Evolutionary conservation across 2,329 filamentous ascomycete genomes (phyloP).

Genomic region (Hortaea werneckii): DNA sequence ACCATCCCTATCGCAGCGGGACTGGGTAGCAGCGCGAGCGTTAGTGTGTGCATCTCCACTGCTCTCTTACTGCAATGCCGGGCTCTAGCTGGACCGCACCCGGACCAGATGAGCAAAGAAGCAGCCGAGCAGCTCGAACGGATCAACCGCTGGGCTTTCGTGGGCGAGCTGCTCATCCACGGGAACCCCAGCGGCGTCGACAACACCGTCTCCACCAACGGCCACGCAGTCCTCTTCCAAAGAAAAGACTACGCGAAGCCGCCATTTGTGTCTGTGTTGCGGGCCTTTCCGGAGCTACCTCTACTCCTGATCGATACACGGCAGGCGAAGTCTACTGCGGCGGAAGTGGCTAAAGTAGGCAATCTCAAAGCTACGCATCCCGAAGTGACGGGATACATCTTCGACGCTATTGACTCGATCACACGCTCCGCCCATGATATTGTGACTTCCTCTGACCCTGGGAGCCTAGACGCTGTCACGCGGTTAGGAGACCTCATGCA

Average conservation of each 20-base stretch:
- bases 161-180: slow-evolving; percentile 93
- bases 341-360: slow-evolving; percentile 79
- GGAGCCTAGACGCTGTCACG: slow-evolving; percentile 53
- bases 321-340: slow-evolving; percentile 73
- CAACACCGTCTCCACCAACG: slow-evolving; percentile 88
- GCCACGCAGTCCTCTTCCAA: slow-evolving; percentile 88
- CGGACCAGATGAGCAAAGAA: slow-evolving; percentile 79
- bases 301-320: slow-evolving; percentile 82
- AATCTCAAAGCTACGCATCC: slow-evolving; percentile 62
- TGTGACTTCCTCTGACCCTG: slow-evolving; percentile 42
- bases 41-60: slow-evolving; percentile 76
- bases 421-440: slow-evolving; percentile 48
- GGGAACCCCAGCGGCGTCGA: slow-evolving; percentile 94
- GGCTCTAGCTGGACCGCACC: slow-evolving; percentile 79
- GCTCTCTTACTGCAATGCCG: slow-evolving; percentile 75
- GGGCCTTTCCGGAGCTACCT: slow-evolving; percentile 84
- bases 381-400: slow-evolving; percentile 65
- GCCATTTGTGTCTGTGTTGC: slow-evolving; percentile 64
- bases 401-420: slow-evolving; percentile 75
- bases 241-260: slow-evolving; percentile 62
- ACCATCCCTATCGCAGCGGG: slow-evolving; percentile 90
- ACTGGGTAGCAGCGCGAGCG: slow-evolving; percentile 86
- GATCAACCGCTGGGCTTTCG: slow-evolving; percentile 97
- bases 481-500: slow-evolving; percentile 79
- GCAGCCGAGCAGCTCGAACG: slow-evolving; percentile 84